phyloP scores from a whole-genome alignment of 495 filamentous ascomycete species.

The Ramalina peruviana region DNA sequence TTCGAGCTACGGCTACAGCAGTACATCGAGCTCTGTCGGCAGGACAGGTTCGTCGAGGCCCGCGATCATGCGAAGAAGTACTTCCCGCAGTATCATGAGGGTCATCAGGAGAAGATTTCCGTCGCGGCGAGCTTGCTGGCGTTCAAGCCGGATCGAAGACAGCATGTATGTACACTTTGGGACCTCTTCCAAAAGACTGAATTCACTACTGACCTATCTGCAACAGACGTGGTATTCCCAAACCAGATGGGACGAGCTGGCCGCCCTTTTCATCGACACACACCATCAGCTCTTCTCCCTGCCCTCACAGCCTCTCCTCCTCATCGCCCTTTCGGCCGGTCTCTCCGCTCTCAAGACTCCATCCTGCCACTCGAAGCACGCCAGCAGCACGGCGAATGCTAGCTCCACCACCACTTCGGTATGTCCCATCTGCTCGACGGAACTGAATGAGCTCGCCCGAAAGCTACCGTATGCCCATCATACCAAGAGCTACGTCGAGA shows the following conservation, averaged over 20 bases:
- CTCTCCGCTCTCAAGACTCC: conserved; percentile 93
- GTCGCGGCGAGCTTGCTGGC: conserved; percentile 72
- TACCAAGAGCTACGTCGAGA: conserved; percentile 80
- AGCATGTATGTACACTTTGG: conserved; percentile 45
- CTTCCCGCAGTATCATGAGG: conserved; percentile 50
- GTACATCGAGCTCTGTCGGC: conserved; percentile 79
- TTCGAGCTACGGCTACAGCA: conserved; percentile 92
- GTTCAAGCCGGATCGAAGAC: conserved; percentile 44
- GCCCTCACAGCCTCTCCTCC: conserved; percentile 69
- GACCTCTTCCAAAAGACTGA: conserved; percentile 9
- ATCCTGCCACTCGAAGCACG: conserved; percentile 65
- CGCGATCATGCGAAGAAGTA: conserved; percentile 68
- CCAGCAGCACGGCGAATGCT: conserved; percentile 43
- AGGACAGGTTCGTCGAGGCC: conserved; percentile 58
- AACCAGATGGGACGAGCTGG: conserved; percentile 58
- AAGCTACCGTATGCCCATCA: conserved; percentile 90
- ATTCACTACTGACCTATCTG: conserved; percentile 7
- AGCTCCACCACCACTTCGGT: conserved; percentile 48
- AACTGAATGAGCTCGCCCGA: conserved; percentile 80
- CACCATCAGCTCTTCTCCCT: conserved; percentile 81
- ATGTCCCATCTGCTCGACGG: conserved; percentile 90
- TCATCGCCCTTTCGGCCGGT: conserved; percentile 81
- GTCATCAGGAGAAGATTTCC: conserved; percentile 52
- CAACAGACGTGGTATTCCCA: conserved; percentile 55
- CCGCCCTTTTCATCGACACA: conserved; percentile 70